Evolutionary conservation across 169 alveolate genomes (phyloP), one percentile per base, ranked within the genome.

Genomic region (Hepatocystis sp.): DNA sequence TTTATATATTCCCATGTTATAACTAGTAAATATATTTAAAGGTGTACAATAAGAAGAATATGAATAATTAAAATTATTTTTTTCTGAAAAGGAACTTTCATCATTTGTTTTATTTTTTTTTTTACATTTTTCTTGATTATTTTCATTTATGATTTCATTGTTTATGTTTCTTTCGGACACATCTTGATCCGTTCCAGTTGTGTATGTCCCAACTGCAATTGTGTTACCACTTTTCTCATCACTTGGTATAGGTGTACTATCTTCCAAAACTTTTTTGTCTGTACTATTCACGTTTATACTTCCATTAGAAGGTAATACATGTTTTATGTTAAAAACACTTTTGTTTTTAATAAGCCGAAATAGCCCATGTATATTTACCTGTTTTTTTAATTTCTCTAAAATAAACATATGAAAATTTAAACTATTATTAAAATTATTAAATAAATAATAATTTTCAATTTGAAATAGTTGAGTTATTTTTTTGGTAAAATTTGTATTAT

Each of bases 31-130:
- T 11, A 81, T 81, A 27, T 81, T 81, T 13, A 81, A 52, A 2
- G 89, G 89, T 8, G 89, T 81, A 40, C 89, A 81, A 28, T 81
- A 81, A 0, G 89, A 81, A 28, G 28, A 81, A 55, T 30, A 81
- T 0, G 81, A 34, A 28, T 63, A 55, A 2, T 51, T 67, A 46
- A 49, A 39, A 39, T 47, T 63, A 11, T 67, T 36, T 15, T 10
- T 2, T 0, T 13, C 55, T 0, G 32, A 17, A 8, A 13, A 4
- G 30, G 30, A 5, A 27, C 10, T 34, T 61, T 36, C 11, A 25
- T 8, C 42, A 44, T 39, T 0, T 17, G 4, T 42, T 25, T 10
- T 15, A 10, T 53, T 15, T 27, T 17, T 19, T 46, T 23, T 13
- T 13, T 23, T 13, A 46, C 15, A 46, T 46, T n/a, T n/a, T n/a